Evolutionary conservation across 192 early-diverging fungal species (phyloP).

Genomic region (Backusella parvicylindrica): DNA sequence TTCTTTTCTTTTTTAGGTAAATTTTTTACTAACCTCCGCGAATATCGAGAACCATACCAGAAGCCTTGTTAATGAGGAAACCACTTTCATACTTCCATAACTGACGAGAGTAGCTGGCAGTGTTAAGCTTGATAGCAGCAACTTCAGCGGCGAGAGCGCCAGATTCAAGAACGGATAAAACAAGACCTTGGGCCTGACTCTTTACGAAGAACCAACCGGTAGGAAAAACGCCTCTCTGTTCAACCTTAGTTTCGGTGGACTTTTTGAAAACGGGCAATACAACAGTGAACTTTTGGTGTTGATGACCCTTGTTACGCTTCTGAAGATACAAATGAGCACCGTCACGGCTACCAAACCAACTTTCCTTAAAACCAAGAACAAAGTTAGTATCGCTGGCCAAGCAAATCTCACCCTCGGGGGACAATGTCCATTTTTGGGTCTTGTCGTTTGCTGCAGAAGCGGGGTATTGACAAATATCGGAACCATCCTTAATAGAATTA

Average conservation of each 20-base stretch:
- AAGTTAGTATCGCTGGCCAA: conserved; percentile 5
- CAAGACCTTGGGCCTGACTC: conserved; percentile 20
- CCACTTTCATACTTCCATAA: conserved; percentile 37
- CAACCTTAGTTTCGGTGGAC: background rate
- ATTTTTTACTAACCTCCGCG: conserved; percentile 20
- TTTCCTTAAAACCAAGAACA: conserved; percentile 28
- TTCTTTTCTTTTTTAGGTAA: conserved; percentile 12
- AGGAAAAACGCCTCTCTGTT: conserved; percentile 19
- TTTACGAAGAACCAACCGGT: conserved; percentile 43
- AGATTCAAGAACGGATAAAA: conserved; percentile 30
- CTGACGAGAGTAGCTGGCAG: conserved; percentile 27
- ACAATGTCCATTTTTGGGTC: conserved; percentile 16
- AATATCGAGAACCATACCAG: conserved; percentile 33
- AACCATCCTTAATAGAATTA: conserved; percentile 15
- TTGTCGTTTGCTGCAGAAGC: background rate
- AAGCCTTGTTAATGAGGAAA: conserved; percentile 35
- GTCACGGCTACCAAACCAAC: conserved; percentile 26
- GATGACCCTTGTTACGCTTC: background rate
- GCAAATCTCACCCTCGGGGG: conserved; percentile 6
- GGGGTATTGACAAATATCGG: conserved; percentile 11
- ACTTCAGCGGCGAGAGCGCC: conserved; percentile 25
- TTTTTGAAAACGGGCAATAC: conserved; percentile 33
- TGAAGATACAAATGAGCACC: conserved; percentile 29
- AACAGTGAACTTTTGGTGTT: conserved; percentile 19
- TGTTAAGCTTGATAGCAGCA: conserved; percentile 21